Evolutionary conservation across 2,329 filamentous ascomycete genomes (phyloP).

Genomic region (Arthrobotrys conoides): DNA sequence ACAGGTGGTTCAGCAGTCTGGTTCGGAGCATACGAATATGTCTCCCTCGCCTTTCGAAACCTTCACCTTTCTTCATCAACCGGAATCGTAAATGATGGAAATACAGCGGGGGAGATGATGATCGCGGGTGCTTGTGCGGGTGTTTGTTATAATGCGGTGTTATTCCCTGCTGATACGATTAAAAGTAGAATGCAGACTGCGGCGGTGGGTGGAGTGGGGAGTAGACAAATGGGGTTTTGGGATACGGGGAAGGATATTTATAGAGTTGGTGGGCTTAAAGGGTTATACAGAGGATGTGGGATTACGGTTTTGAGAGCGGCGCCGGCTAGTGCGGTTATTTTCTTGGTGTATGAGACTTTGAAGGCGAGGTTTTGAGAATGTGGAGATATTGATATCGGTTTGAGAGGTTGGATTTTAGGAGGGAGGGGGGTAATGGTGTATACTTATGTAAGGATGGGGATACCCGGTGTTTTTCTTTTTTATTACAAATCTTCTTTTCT

Average conservation of each 20-base stretch:
- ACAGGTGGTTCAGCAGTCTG: conserved; percentile 93
- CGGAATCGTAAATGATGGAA: conserved; percentile 31
- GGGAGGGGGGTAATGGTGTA: background rate
- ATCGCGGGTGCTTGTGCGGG: conserved; percentile 73
- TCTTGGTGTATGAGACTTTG: conserved; percentile 91
- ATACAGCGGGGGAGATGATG: conserved; percentile 63
- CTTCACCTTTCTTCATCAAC: conserved; percentile 28
- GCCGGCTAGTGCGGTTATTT: conserved; percentile 98
- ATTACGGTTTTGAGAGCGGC: conserved; percentile 90
- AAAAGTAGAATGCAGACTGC: conserved; percentile 97
- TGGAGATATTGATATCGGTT: background rate
- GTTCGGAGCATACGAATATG: conserved; percentile 87
- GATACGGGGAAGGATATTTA: conserved; percentile 81
- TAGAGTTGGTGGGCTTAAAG: conserved; percentile 83
- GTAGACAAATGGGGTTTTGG: conserved; percentile 77
- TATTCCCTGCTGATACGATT: conserved; percentile 97
- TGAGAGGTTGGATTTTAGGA: too few relatives aligned
- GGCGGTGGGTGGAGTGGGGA: conserved; percentile 73
- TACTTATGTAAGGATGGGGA: conserved; percentile 17
- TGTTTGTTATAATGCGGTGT: conserved; percentile 95
- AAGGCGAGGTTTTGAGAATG: conserved; percentile 75
- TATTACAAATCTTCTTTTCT: background rate
- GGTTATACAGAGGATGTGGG: conserved; percentile 93
- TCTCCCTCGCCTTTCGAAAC: conserved; percentile 58
- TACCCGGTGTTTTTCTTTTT: conserved; percentile 33